phyloP scores from a whole-genome alignment of 108 stramenopile genomes.

The Conticribra guillardii region DNA sequence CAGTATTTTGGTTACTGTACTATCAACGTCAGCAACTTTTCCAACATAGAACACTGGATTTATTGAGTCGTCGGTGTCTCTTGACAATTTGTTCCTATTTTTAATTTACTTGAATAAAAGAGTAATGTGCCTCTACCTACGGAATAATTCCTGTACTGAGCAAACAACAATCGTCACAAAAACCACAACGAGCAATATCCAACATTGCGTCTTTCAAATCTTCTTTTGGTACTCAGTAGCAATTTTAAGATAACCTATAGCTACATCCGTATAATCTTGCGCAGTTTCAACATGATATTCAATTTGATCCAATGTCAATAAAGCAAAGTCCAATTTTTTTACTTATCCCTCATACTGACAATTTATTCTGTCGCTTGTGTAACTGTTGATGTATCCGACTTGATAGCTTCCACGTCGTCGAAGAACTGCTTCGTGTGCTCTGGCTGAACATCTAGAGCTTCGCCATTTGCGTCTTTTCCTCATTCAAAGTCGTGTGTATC shows the following conservation, averaged over 20 bases:
- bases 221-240: slow-evolving; percentile 92
- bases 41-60: too few species aligned
- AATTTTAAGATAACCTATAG: slow-evolving; percentile 85
- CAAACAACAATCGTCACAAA: slow-evolving; percentile 57
- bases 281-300: slow-evolving; percentile 95
- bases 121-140: background rate
- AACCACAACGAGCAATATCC: slow-evolving; percentile 65
- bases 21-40: too few species aligned
- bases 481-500: slow-evolving; percentile 12
- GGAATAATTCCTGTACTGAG: slow-evolving; percentile 51
- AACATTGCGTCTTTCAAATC: slow-evolving; percentile 95
- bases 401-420: slow-evolving; percentile 82
- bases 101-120: too few species aligned
- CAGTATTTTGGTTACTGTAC: too few species aligned
- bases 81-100: too few species aligned
- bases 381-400: slow-evolving; percentile 76
- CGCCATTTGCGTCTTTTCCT: slow-evolving; percentile 9
- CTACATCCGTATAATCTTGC: slow-evolving; percentile 94
- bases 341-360: slow-evolving; percentile 74
- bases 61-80: too few species aligned
- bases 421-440: slow-evolving; percentile 86
- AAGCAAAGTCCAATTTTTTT: slow-evolving; percentile 99
- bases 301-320: slow-evolving; percentile 97
- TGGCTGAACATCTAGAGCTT: slow-evolving; percentile 28
- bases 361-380: slow-evolving; percentile 74